Evolutionary conservation across 257 asterid species (phyloP).

Genomic region (Rehmannia glutinosa): DNA sequence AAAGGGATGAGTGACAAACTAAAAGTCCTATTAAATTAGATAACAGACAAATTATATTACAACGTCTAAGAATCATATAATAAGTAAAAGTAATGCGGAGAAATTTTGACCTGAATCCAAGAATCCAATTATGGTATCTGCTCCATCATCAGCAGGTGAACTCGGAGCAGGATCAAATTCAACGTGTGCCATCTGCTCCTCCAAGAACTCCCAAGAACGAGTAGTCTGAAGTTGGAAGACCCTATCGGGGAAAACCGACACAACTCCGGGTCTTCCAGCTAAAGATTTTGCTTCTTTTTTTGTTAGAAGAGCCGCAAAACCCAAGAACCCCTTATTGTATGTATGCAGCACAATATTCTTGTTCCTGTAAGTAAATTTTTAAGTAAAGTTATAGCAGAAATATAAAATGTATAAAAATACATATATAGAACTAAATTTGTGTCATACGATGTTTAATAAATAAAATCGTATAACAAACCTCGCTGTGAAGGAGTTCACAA

Average conservation of each 20-base stretch:
- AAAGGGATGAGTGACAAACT: too few species aligned
- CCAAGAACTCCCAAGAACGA: constrained; percentile 73
- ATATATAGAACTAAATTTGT: too few species aligned
- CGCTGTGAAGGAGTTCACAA: constrained; percentile 34
- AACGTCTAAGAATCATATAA: too few species aligned
- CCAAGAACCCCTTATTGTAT: constrained; percentile 50
- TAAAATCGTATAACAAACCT: constrained; percentile 25
- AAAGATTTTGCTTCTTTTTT: constrained; percentile 48
- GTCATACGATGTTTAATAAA: background rate
- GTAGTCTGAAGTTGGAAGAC: constrained; percentile 61
- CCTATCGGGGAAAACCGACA: constrained; percentile 66
- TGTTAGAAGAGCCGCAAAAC: constrained; percentile 54
- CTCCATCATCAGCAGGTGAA: constrained; percentile 15
- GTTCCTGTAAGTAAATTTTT: constrained; percentile 25
- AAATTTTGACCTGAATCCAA: constrained; percentile 48
- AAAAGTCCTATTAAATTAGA: too few species aligned
- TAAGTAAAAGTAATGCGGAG: too few species aligned
- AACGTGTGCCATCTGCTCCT: constrained; percentile 31
- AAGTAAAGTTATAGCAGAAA: too few species aligned
- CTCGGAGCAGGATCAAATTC: constrained; percentile 18
- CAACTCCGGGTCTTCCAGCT: constrained; percentile 48
- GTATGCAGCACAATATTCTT: constrained; percentile 37
- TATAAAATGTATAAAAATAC: too few species aligned
- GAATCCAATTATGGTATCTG: constrained; percentile 56
- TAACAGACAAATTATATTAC: too few species aligned